A percentile compares a stretch with the other conserved stretches of the same genome.
Conservation (phyloP, 2,329 filamentous ascomycete genomes). For the Fusarium denticulatum region DNA sequence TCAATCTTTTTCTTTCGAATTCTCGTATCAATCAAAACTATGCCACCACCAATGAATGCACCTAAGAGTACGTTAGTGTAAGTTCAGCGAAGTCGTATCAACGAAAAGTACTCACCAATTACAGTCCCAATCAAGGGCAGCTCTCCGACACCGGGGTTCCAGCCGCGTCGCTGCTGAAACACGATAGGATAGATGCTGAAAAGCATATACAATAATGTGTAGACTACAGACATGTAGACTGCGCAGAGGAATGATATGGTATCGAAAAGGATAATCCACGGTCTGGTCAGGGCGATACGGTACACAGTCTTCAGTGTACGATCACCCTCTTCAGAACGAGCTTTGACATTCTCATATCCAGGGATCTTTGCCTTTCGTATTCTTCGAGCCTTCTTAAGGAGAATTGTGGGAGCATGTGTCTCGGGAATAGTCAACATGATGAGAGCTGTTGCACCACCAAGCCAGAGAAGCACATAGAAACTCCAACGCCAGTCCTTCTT, state of each 20-base stretch:
- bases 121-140: constrained; percentile 36
- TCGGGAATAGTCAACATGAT: constrained; percentile 83
- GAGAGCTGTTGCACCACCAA: constrained; percentile 85
- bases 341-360: constrained; percentile 26
- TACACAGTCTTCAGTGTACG: constrained; percentile 55
- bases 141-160: constrained; percentile 31
- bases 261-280: constrained; percentile 78
- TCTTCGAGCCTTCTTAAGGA: constrained; percentile 49
- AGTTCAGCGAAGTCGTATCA: too few species aligned
- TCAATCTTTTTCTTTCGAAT: constrained; percentile 20
- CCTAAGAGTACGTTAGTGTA: background rate
- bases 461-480: constrained; percentile 58
- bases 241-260: constrained; percentile 83
- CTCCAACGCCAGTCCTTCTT: constrained; percentile 69
- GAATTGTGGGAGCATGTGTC: constrained; percentile 81
- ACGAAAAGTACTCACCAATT: background rate
- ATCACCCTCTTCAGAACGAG: constrained; percentile 19
- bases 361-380: constrained; percentile 28
- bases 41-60: constrained; percentile 19
- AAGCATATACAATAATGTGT: constrained; percentile 77
- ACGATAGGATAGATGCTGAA: constrained; percentile 74
- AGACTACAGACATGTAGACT: constrained; percentile 83
- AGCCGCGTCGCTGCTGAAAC: constrained; percentile 61
- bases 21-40: constrained; percentile 29
- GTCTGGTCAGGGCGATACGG: constrained; percentile 75